These are phyloP conservation scores for Tricladium varicosporioides DNA, from an alignment of 2,329 filamentous ascomycete genomes.

Conservation along the genomic window DNA sequence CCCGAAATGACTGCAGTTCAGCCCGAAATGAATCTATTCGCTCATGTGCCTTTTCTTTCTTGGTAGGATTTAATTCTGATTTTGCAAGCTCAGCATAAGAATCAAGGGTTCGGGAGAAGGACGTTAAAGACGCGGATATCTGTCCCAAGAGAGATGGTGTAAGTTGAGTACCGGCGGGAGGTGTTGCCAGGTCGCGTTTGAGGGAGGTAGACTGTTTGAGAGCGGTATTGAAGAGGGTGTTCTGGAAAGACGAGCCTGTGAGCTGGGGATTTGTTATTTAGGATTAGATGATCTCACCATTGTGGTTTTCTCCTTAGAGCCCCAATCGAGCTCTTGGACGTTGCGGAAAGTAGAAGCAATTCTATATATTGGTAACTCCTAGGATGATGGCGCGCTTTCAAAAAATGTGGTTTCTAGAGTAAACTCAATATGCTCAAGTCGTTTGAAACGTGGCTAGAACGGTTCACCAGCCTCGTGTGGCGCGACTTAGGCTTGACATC, in stretches of 20 bases:
- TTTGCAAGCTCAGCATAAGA: constrained; percentile 85
- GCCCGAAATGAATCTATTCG: constrained; percentile 80
- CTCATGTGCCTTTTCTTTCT: constrained; percentile 87
- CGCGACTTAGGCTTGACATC: background rate
- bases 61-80: constrained; percentile 85
- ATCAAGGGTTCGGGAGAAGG: constrained; percentile 86
- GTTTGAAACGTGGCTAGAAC: constrained; percentile 9
- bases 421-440: background rate
- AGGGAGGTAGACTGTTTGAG: constrained; percentile 81
- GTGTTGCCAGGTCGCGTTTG: constrained; percentile 70
- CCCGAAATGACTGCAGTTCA: constrained; percentile 77
- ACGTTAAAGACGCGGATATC: constrained; percentile 72
- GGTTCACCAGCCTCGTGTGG: constrained; percentile 5
- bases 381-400: background rate
- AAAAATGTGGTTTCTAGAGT: background rate
- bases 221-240: constrained; percentile 81
- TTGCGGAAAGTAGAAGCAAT: too few relatives aligned
- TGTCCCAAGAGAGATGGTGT: constrained; percentile 67
- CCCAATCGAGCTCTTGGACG: too few relatives aligned
- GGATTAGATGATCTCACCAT: background rate
- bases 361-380: too few relatives aligned
- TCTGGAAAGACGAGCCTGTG: constrained; percentile 47
- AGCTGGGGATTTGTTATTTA: background rate
- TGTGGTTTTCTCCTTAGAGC: background rate
- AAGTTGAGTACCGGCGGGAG: constrained; percentile 57